Evolutionary conservation across 139 green algal species (phyloP), one percentile per base, ranked within the genome.

Genomic region (Gonium pectorale): DNA sequence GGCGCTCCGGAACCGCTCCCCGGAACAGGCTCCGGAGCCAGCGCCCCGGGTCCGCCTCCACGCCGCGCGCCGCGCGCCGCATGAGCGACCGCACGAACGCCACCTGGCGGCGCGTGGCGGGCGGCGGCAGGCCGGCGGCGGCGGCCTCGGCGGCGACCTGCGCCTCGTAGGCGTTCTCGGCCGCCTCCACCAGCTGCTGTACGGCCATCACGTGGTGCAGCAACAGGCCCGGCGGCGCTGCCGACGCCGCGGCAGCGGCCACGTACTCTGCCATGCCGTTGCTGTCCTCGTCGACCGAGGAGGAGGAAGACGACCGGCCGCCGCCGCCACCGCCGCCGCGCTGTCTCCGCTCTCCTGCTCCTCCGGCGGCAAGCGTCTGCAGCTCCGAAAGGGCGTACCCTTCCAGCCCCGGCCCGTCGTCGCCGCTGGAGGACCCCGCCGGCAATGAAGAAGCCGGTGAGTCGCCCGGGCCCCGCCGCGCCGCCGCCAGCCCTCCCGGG

Each of bases 71-170:
- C 15, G 74, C 74, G 0, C 74, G 38, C 29, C 74, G 74, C 41
- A 82, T 29, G 27, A 82, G 60, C 41, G 74, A 82, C 56, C 29
- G 41, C 38, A 82, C 60, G 22, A 26, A 38, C 2, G 41, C 15
- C 59, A 31, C 5, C 74, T 82, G 74, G 13, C 74, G 74, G 40
- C 41, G 59, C 7, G 74, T 70, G n/a, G 24, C n/a, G 21, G 74
- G 74, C 26, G 74, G 74, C 74, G 74, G 74, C 40, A 82, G 59
- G 21, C 74, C 74, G 7, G 15, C 19, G 40, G 74, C 74, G 29
- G 59, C 74, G 13, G 74, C 56, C 0, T 40, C 74, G 1, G 27
- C 59, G 5, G 59, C 74, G 19, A 15, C 40, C 2, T 1, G 3
- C 8, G 74, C 74, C 40, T 82, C 74, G 29, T 5, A 6, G 13